Evolutionary conservation across 2,329 filamentous ascomycete genomes (phyloP), one percentile per base, ranked within the genome.

Genomic region (Myriosclerotinia duriaeana): DNA sequence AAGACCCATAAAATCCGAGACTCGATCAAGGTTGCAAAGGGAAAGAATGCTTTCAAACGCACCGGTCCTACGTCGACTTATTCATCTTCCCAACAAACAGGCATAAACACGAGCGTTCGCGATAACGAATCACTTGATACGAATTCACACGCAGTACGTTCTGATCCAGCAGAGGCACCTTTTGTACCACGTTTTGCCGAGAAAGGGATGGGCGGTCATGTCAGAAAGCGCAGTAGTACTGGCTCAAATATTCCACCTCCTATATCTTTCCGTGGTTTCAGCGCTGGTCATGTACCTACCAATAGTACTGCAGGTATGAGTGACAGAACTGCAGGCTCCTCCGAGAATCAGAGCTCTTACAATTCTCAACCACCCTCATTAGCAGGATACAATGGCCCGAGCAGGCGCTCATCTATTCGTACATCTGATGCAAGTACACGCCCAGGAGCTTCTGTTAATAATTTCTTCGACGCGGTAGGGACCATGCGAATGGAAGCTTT

Each of bases 401-500:
- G 80, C 78, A 68, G 76, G 74, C 71, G 71, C 30, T 74, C 73
- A 11, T 75, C 74, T 0, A 71, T 75, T 53, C 73, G 75, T 11
- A 75, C 75, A 20, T 76, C 73, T 9, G 75, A 77, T 59, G 74
- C 73, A 3, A 73, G 71, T 20, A 66, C 69, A 53, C 71, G 74
- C 7, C 74, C 75, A 22, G 72, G 55, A 76, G 71, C 68, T 8
- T 73, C 74, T 15, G 72, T 73, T 14, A 76, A 76, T 52, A 77
- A 77, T 77, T 93, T 95, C 79, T 95, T 95, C 74, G 93, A 96
- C 72, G 90, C 90, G 1, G 89, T 96, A 67, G 93, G 93, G 1
- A 98, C 93, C 2, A 87, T 98, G 56, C 87, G 95, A 38, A 98
- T 99, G 94, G 94, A 98, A 78, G 95, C 95, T 0, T 99, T 98